Conservation (phyloP, 345 rosid species). For the Pugionium dolabratum region DNA sequence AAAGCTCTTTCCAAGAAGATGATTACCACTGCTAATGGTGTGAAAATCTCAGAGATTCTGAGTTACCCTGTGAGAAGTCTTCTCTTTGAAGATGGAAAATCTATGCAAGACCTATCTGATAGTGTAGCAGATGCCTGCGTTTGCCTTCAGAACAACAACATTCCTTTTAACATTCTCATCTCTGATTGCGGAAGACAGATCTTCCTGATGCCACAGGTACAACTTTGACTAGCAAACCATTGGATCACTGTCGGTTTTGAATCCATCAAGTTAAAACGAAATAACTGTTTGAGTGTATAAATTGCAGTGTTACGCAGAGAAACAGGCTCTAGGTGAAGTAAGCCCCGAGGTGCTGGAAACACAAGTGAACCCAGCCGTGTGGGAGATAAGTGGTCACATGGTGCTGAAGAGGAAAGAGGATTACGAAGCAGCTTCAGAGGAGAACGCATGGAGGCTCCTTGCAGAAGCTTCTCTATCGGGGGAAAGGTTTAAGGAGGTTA, state of each 20-base stretch:
- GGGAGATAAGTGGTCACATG: constrained; percentile 99
- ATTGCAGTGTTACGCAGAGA: constrained; percentile 94
- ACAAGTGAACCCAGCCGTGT: constrained; percentile 98
- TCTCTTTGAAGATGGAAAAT: constrained; percentile 73
- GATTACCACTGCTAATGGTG: constrained; percentile 50
- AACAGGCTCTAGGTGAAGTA: constrained; percentile 97
- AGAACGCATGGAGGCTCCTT: constrained; percentile 91
- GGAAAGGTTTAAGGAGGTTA: constrained; percentile 85
- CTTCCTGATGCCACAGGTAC: constrained; percentile 92
- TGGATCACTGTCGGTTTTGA: neutral
- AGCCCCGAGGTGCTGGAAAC: constrained; percentile 82
- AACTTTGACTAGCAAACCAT: constrained; percentile 2
- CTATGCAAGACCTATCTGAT: constrained; percentile 61
- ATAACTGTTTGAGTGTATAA: constrained; percentile 14
- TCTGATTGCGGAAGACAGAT: constrained; percentile 78
- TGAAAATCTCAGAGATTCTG: constrained; percentile 68
- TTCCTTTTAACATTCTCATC: constrained; percentile 88
- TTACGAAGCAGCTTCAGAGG: constrained; percentile 89
- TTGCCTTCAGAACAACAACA: constrained; percentile 88
- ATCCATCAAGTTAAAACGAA: neutral
- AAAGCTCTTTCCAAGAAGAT: constrained; percentile 71
- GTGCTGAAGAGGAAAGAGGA: constrained; percentile 93
- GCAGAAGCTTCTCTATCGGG: constrained; percentile 91
- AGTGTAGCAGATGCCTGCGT: constrained; percentile 76
- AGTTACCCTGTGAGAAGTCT: constrained; percentile 92